A percentile compares a stretch with the other conserved stretches of the same genome.
Conservation (phyloP, 1,284 basidiomycete species). For the Irpex sp. region DNA sequence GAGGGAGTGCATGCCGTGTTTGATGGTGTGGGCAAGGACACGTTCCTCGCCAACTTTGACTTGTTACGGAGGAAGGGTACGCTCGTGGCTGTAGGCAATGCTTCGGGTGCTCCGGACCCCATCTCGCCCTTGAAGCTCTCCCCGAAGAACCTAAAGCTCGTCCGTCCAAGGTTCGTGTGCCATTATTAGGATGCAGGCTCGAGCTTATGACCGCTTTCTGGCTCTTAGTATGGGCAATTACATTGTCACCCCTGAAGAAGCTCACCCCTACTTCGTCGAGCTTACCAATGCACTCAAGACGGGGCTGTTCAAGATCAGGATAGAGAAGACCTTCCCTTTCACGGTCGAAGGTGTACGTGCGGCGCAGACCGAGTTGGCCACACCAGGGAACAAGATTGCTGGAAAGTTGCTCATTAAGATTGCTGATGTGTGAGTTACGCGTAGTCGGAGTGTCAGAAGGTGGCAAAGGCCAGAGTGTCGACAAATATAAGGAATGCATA, state of each 20-base stretch:
- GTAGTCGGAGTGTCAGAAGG: no score
- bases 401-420: constrained; percentile 81
- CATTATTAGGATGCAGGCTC: no score
- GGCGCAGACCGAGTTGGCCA: constrained; percentile 77
- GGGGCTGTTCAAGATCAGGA: constrained; percentile 65
- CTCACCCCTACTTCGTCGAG: constrained; percentile 60
- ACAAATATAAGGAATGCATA: no score
- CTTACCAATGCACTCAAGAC: constrained; percentile 62
- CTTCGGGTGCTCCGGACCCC: constrained; percentile 78
- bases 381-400: constrained; percentile 60
- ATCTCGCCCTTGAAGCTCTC: constrained; percentile 74
- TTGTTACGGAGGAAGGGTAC: constrained; percentile 62
- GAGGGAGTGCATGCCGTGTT: constrained; percentile 86
- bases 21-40: constrained; percentile 94
- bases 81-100: constrained; percentile 90
- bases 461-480: not conserved
- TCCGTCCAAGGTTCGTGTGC: constrained; percentile 65
- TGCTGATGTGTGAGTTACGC: not conserved
- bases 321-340: constrained; percentile 83
- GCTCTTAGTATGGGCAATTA: no score
- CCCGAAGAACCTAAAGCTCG: constrained; percentile 81
- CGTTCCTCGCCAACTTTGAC: constrained; percentile 29
- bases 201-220: no score
- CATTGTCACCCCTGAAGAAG: constrained; percentile 71
- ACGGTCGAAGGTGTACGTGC: constrained; percentile 76